Conservation (phyloP, 441 rosid genomes). For the Eruca vesicaria region DNA sequence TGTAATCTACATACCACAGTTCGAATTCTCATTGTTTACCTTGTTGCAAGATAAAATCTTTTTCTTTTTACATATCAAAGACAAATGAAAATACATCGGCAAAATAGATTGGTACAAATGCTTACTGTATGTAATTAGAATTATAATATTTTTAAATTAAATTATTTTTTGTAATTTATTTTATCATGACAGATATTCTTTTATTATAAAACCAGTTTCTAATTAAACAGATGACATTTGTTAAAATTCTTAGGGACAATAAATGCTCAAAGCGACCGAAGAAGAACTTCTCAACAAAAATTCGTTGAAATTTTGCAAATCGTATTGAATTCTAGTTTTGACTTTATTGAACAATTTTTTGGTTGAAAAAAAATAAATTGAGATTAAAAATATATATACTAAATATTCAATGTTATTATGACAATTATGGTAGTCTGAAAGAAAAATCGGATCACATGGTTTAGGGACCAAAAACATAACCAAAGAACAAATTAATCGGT, state of each 20-base stretch:
- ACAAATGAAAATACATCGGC: neutral
- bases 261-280: neutral
- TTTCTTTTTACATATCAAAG: neutral
- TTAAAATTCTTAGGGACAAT: neutral
- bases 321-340: neutral
- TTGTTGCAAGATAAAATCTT: neutral
- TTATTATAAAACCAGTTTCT: neutral
- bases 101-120: neutral
- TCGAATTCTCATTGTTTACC: constrained; percentile 1
- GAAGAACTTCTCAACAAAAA: neutral
- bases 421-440: neutral
- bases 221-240: neutral
- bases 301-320: neutral
- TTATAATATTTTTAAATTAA: neutral
- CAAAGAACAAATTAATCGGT: constrained; percentile 7
- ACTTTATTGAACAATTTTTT: neutral
- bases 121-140: neutral
- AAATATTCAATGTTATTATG: neutral
- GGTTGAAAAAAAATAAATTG: no score
- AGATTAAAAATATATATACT: no score
- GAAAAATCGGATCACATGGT: neutral
- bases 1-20: constrained; percentile 17
- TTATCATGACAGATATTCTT: neutral
- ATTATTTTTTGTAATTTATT: neutral
- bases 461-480: constrained; percentile 6